A percentile compares a stretch with the other conserved stretches of the same genome.
phyloP scores from a whole-genome alignment of 345 rosid species.

The Melaleuca alternifolia region DNA sequence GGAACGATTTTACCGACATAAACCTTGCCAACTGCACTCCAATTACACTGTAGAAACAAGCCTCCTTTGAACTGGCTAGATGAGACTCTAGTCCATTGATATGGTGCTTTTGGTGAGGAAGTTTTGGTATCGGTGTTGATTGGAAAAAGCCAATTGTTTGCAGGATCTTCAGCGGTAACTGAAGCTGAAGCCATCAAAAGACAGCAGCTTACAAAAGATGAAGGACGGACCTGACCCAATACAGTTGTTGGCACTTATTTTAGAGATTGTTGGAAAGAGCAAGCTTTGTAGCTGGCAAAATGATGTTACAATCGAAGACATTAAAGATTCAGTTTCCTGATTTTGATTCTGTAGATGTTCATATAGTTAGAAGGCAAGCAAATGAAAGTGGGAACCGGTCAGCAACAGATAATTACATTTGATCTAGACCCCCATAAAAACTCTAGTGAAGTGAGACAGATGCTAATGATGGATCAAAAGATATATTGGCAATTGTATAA shows the following conservation, averaged over 20 bases:
- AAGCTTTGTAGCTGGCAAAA: neutral
- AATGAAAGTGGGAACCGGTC: neutral
- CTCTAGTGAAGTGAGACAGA: neutral
- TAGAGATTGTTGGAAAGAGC: rapidly evolving
- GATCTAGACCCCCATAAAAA: neutral
- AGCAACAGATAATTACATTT: neutral
- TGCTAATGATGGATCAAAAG: neutral
- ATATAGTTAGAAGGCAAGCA: neutral
- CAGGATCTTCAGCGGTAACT: neutral
- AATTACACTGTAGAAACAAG: neutral
- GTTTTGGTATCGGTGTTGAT: neutral
- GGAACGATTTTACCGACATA: neutral
- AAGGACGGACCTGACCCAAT: rapidly evolving
- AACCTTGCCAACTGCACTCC: neutral
- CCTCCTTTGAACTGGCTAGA: neutral
- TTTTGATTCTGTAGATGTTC: neutral
- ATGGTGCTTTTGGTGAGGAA: rapidly evolving
- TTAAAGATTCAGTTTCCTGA: neutral
- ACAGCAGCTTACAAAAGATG: neutral
- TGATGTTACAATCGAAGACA: rapidly evolving
- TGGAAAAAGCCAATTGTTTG: neutral
- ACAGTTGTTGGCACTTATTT: rapidly evolving
- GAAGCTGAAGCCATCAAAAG: neutral
- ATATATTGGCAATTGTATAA: rapidly evolving
- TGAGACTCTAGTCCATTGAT: neutral